These are phyloP conservation scores for Eucalyptus brandiana DNA, from an alignment of 345 rosid genomes.

Conservation along the genomic window DNA sequence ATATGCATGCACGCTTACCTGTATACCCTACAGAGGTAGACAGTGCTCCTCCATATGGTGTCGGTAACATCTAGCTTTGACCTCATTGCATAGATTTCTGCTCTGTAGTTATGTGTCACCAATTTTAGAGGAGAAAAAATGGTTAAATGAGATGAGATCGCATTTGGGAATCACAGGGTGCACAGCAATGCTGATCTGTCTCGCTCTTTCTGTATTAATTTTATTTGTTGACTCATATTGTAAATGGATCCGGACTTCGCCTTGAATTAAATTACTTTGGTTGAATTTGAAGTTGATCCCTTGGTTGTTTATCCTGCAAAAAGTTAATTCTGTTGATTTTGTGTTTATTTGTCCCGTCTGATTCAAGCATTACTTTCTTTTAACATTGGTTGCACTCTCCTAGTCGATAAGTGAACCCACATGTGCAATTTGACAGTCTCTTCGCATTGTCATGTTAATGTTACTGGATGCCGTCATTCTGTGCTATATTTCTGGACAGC, in stretches of 20 bases:
- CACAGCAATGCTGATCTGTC: too few relatives aligned
- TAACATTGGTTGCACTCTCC: not conserved
- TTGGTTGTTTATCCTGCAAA: not conserved
- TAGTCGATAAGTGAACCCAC: not conserved
- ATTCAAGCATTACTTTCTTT: not conserved
- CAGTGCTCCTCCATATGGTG: not conserved
- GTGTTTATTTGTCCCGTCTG: too few relatives aligned
- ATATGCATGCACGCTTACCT: not conserved
- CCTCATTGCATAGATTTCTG: not conserved
- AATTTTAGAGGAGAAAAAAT: not conserved
- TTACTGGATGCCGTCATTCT: not conserved
- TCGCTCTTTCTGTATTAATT: not conserved
- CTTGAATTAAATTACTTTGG: not conserved
- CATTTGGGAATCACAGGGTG: not conserved
- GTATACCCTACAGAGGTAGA: not conserved
- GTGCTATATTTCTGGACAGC: not conserved
- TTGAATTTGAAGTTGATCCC: not conserved
- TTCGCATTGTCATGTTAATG: not conserved
- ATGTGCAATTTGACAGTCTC: not conserved
- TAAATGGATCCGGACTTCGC: not conserved
- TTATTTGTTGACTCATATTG: not conserved
- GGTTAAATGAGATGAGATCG: not conserved
- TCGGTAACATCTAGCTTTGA: not conserved
- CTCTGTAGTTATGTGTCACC: not conserved
- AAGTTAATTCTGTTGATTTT: too few relatives aligned